Conservation (phyloP, 163 green algal species). For the Prototheca stagnorum region DNA sequence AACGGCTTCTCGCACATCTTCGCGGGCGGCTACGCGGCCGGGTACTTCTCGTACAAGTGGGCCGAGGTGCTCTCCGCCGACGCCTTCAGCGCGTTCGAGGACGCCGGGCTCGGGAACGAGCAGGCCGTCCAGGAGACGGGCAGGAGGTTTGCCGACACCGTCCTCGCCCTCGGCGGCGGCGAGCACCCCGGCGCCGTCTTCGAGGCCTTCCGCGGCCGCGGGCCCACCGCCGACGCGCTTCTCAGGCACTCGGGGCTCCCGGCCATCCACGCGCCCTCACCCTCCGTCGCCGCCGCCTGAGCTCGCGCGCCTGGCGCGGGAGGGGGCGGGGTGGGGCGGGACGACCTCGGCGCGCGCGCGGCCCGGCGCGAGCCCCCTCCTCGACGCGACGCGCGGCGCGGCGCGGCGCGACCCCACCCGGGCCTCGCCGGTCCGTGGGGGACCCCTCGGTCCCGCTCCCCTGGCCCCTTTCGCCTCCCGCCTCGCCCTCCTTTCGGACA, state of each 20-base stretch:
- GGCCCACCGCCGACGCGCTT: constrained; percentile 66
- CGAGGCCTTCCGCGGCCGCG: constrained; percentile 70
- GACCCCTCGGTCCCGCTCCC: too few species aligned
- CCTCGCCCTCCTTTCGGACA: too few species aligned
- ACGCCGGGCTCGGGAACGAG: constrained; percentile 61
- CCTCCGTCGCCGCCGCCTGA: too few species aligned
- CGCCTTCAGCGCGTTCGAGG: constrained; percentile 91
- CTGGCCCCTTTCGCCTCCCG: too few species aligned
- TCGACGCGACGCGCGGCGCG: too few species aligned
- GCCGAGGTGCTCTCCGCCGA: constrained; percentile 83
- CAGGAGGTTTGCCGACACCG: constrained; percentile 69
- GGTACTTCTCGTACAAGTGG: constrained; percentile 76
- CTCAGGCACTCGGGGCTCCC: constrained; percentile 71
- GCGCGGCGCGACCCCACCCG: too few species aligned
- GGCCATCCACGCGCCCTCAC: too few species aligned
- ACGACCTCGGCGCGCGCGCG: too few species aligned
- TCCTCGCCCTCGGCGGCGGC: constrained; percentile 74
- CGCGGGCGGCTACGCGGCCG: constrained; percentile 44
- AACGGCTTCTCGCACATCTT: constrained; percentile 95
- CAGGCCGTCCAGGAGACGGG: constrained; percentile 47
- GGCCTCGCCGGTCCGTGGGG: too few species aligned
- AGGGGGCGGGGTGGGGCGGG: too few species aligned
- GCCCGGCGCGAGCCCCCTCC: too few species aligned
- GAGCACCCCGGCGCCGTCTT: constrained; percentile 46
- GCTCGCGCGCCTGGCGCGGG: too few species aligned